phyloP scores from a whole-genome alignment of 495 filamentous ascomycete genomes.

The Pyrenula aspistea region DNA sequence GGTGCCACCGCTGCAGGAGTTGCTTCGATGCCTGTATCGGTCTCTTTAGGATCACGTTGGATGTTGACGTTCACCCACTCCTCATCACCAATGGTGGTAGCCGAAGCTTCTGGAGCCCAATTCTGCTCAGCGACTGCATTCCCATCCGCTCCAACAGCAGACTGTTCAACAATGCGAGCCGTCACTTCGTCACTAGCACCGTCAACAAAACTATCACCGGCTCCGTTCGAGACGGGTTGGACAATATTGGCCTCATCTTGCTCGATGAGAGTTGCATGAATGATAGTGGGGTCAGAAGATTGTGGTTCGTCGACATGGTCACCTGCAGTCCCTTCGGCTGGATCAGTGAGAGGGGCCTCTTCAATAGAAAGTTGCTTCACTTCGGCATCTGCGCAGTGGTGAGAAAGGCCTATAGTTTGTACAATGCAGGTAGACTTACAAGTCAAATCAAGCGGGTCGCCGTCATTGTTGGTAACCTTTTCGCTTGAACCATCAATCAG shows the following conservation, averaged over 20 bases:
- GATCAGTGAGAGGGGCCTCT: constrained; percentile 15
- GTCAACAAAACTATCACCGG: constrained; percentile 25
- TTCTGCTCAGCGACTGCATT: constrained; percentile 57
- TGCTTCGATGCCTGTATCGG: constrained; percentile 52
- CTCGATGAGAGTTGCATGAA: constrained; percentile 67
- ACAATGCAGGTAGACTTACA: constrained; percentile 41
- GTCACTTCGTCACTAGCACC: constrained; percentile 18
- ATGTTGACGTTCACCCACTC: constrained; percentile 71
- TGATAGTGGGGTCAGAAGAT: constrained; percentile 62
- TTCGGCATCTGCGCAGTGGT: constrained; percentile 40
- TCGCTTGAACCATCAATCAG: constrained; percentile 74
- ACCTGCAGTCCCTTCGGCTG: constrained; percentile 2
- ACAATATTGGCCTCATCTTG: constrained; percentile 32
- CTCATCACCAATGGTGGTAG: constrained; percentile 43
- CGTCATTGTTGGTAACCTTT: constrained; percentile 49
- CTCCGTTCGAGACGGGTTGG: constrained; percentile 15
- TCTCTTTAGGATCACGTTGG: constrained; percentile 61
- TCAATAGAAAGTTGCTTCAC: constrained; percentile 48
- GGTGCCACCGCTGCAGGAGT: constrained; percentile 36
- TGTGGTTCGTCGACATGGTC: constrained; percentile 22
- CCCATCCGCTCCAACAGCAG: constrained; percentile 45
- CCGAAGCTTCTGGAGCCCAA: constrained; percentile 45
- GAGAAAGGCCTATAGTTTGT: constrained; percentile 16
- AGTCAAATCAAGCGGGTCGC: constrained; percentile 53
- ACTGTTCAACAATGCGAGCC: constrained; percentile 21